Conservation (phyloP, 352 stramenopile species). For the Discostella stelligera region DNA sequence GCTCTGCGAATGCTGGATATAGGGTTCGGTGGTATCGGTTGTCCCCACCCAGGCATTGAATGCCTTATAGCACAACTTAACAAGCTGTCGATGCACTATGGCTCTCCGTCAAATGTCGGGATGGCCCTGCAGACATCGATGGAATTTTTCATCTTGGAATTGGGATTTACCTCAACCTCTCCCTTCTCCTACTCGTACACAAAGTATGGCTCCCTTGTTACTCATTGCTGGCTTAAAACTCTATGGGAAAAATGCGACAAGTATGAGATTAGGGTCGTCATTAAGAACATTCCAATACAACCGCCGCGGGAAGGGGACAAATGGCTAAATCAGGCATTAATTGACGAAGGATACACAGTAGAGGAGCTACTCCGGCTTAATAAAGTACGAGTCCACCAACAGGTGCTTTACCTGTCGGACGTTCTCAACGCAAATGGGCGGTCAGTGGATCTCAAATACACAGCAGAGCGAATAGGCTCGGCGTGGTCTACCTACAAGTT, state of each 20-base stretch:
- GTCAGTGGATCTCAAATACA: conserved; percentile 16
- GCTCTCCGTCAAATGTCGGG: not conserved
- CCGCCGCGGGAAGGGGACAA: conserved; percentile 16
- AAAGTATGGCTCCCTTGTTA: not conserved
- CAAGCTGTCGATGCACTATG: conserved; percentile 4
- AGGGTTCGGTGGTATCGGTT: not conserved
- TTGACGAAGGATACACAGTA: not conserved
- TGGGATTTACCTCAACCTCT: not conserved
- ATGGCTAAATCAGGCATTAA: conserved; percentile 26
- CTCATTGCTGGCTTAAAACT: not conserved
- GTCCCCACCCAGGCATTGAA: not conserved
- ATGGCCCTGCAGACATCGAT: not conserved
- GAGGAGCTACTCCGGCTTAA: conserved; percentile 12
- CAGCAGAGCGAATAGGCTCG: not conserved
- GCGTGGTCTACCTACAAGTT: conserved; percentile 8
- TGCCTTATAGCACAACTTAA: not conserved
- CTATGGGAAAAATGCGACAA: conserved; percentile 1
- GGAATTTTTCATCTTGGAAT: not conserved
- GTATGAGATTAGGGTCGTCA: not conserved
- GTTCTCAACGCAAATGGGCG: conserved; percentile 15
- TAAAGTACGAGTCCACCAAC: conserved; percentile 11
- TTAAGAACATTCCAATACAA: conserved; percentile 1
- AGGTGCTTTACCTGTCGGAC: conserved; percentile 25
- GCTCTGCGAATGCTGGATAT: not conserved
- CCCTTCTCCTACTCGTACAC: not conserved